These are phyloP conservation scores for Wickerhamomyces alni DNA, from an alignment of 805 yeast species.

Conservation along the genomic window DNA sequence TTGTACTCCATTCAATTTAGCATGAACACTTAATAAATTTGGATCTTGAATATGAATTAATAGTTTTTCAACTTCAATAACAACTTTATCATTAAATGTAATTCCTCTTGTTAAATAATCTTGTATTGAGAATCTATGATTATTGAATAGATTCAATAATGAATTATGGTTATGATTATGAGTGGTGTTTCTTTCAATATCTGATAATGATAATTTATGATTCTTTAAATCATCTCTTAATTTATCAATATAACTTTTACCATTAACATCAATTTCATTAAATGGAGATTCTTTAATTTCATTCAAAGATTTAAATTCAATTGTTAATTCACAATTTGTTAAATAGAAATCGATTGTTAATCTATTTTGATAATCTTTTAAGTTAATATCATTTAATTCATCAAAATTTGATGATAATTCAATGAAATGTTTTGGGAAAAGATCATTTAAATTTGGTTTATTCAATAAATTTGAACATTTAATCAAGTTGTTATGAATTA, in stretches of 20 bases:
- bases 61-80: constrained; percentile 51
- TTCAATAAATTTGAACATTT: constrained; percentile 33
- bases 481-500: too few relatives aligned
- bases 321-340: constrained; percentile 54
- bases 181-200: too few relatives aligned
- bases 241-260: constrained; percentile 51
- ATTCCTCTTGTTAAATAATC: constrained; percentile 58
- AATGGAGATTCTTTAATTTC: constrained; percentile 55
- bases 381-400: constrained; percentile 18
- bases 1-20: constrained; percentile 60
- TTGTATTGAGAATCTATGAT: constrained; percentile 33
- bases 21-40: constrained; percentile 50
- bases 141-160: constrained; percentile 25
- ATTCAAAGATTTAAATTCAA: constrained; percentile 50
- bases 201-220: constrained; percentile 31
- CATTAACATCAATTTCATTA: constrained; percentile 42
- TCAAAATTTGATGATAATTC: constrained; percentile 32
- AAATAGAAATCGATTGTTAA: constrained; percentile 53
- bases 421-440: constrained; percentile 52
- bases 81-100: constrained; percentile 55
- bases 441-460: constrained; percentile 47
- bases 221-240: constrained; percentile 49
- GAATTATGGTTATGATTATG: too few relatives aligned
- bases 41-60: constrained; percentile 67
- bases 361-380: constrained; percentile 28